Evolutionary conservation across 768 basidiomycete genomes (phyloP).

Genomic region (Podaxis rugospora): DNA sequence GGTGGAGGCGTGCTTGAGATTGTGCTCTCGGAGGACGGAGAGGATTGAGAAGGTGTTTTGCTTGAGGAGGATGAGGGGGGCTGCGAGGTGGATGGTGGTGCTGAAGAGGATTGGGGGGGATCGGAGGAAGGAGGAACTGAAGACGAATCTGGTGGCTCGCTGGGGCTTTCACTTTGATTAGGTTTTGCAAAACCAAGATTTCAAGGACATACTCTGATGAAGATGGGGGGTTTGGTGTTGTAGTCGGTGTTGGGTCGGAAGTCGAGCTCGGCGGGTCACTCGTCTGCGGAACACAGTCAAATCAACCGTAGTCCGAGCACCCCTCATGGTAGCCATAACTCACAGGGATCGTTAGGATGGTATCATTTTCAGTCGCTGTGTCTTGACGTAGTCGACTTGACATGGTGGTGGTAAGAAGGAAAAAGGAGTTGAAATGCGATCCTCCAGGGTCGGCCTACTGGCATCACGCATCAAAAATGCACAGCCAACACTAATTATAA

Average conservation of each 20-base stretch:
- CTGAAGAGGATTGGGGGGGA: background rate
- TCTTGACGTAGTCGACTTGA: background rate
- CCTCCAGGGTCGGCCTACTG: too few relatives aligned
- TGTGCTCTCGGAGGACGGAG: too few relatives aligned
- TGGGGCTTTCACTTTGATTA: background rate
- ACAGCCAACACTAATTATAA: background rate
- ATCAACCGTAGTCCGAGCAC: background rate
- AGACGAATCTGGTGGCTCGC: background rate
- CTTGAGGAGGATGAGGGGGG: background rate
- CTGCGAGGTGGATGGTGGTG: background rate
- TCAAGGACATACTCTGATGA: background rate
- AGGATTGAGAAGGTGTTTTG: too few relatives aligned
- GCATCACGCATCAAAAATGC: background rate
- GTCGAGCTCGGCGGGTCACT: background rate
- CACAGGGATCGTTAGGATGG: conserved; percentile 13
- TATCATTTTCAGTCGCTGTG: background rate
- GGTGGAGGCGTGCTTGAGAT: background rate
- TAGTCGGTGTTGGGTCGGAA: background rate
- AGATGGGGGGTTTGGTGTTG: background rate
- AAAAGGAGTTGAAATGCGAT: background rate
- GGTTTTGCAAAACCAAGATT: background rate
- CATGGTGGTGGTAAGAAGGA: background rate
- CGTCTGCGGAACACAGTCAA: background rate
- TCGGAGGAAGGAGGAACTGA: background rate
- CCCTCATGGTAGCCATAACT: background rate